phyloP scores from a whole-genome alignment of 108 stramenopile species.

The Cyclotella sp. region DNA sequence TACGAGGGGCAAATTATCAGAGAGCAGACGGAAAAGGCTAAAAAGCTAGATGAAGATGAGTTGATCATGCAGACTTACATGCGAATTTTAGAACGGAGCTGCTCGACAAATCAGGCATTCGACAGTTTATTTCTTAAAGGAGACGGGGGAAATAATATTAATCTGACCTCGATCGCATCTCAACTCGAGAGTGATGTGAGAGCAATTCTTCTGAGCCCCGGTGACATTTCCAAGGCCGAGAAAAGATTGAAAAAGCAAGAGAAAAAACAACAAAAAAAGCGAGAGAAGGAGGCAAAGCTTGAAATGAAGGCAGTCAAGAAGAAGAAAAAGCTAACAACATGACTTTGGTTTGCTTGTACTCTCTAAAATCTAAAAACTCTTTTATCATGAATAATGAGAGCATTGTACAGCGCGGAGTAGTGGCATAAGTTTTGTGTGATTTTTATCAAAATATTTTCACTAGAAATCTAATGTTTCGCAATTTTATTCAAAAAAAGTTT shows the following conservation, averaged over 20 bases:
- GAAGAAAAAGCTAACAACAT: neutral
- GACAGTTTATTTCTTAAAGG: slow-evolving; percentile 36
- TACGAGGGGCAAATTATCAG: slow-evolving; percentile 54
- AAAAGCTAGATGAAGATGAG: slow-evolving; percentile 33
- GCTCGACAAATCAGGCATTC: slow-evolving; percentile 59
- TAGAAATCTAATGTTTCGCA: no score
- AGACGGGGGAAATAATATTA: slow-evolving; percentile 14
- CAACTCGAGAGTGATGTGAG: slow-evolving; percentile 27
- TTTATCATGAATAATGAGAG: no score
- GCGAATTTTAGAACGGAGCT: slow-evolving; percentile 63
- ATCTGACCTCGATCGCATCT: slow-evolving; percentile 14
- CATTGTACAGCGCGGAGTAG: no score
- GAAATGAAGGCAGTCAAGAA: slow-evolving; percentile 13
- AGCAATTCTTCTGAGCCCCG: slow-evolving; percentile 14
- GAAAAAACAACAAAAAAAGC: slow-evolving; percentile 19
- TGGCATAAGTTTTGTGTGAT: no score
- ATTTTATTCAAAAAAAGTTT: no score
- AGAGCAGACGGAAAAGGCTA: slow-evolving; percentile 22
- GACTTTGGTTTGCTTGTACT: no score
- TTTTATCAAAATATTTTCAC: no score
- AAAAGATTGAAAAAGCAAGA: slow-evolving; percentile 8
- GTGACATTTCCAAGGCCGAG: slow-evolving; percentile 18
- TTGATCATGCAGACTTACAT: slow-evolving; percentile 51
- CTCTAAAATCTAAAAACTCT: no score
- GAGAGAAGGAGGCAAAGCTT: slow-evolving; percentile 28